Evolutionary conservation across 2,329 filamentous ascomycete genomes (phyloP), one percentile per base, ranked within the genome.

Genomic region (Cordyceps militaris): DNA sequence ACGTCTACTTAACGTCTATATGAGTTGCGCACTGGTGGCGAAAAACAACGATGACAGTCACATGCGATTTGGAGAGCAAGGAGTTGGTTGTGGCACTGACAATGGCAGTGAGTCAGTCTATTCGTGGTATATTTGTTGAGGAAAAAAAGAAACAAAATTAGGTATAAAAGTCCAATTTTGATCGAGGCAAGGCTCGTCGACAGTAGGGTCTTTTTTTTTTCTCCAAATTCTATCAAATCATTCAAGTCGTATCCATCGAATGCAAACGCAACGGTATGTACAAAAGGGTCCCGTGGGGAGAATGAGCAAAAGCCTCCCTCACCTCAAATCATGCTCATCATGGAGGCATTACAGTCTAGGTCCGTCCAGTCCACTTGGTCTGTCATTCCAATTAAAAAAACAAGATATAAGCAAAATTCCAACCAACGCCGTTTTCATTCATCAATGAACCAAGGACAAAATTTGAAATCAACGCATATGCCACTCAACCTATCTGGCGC

Each of bases 231-330:
- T 56, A 42, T 56, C 26, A 43, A 49, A 43, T 49, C 46, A 23
- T 46, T 56, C 34, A 56, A 44, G 44, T 56, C 44, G 21, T 56
- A 32, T 56, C 23, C 53, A 30, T 47, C 38, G 3, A 47, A 56
- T 55, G 6, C 32, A 49, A 56, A 56, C 34, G 53, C 43, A 48
- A 49, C 49, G 46, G 44, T 56, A 50, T 56, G 54, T 56, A 42
- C 40, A 47, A 36, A 7, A 28, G n/a, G n/a, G 34, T 36, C 11
- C 34, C 14, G 14, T 14, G 14, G 47, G 19, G 44, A 49, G 14
- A 47, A 42, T 21, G 43, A 48, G 19, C n/a, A 13, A 56, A 43
- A 34, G 30, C 43, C 30, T 24, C 11, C 11, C 11, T 26, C 16
- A 32, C 14, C n/a, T n/a, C 11, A 32, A 34, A 54, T 19, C 28